A percentile compares a stretch with the other conserved stretches of the same genome.
Conservation (phyloP, 176 grass and related monocot genomes). For the Coix lacrymajobi region DNA sequence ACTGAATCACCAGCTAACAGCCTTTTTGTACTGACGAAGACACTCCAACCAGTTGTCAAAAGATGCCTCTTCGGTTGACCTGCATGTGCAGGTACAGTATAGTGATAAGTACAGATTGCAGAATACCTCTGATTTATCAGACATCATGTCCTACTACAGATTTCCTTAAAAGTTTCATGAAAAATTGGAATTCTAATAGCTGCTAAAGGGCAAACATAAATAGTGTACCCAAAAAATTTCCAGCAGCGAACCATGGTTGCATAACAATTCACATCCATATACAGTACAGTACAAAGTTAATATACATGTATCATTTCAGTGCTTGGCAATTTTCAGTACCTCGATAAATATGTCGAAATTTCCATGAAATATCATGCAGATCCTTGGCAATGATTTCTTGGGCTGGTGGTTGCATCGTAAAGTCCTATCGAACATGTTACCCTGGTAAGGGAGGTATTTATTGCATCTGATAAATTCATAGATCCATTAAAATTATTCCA, state of each 20-base stretch:
- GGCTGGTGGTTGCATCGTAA: constrained; percentile 92
- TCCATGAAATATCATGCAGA: constrained; percentile 95
- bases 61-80: constrained; percentile 98
- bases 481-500: constrained; percentile 1
- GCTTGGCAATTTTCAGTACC: constrained; percentile 38
- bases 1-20: constrained; percentile 93
- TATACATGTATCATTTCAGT: background rate
- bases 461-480: constrained; percentile 34
- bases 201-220: constrained; percentile 1
- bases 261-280: background rate
- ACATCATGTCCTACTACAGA: background rate
- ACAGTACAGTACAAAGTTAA: background rate
- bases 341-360: constrained; percentile 88
- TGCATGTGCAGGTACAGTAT: constrained; percentile 36
- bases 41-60: constrained; percentile 98
- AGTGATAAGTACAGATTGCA: constrained; percentile 30
- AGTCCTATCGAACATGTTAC: constrained; percentile 80
- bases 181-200: background rate
- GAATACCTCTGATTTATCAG: constrained; percentile 4
- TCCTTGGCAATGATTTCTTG: constrained; percentile 93
- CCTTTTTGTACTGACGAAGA: constrained; percentile 90
- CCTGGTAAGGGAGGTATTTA: constrained; percentile 50
- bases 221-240: background rate
- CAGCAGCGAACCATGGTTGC: background rate
- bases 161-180: background rate